Evolutionary conservation across 306 rosid genomes (phyloP), one percentile per base, ranked within the genome.

Genomic region (Ormosia semicastrata): DNA sequence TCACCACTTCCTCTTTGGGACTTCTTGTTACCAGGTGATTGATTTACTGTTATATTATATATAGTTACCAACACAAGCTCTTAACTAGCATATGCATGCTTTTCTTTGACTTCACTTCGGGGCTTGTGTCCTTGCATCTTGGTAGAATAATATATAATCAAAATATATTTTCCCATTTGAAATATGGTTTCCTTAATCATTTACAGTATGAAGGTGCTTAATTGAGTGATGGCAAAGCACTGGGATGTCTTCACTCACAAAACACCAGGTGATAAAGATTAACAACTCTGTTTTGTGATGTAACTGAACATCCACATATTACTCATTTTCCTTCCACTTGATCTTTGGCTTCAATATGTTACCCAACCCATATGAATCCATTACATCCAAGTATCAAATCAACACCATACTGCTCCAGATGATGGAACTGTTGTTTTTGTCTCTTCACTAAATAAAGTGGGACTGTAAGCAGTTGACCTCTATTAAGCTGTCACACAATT

Each of bases 131-230:
- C 71, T 10, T 62, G 15, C 54, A 67, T 18, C 73, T 40, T 66
- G 33, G 7, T 15, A 17, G 32, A 8, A 40, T 9, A 41, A 66
- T 15, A 54, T 15, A 54, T 0, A 30, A 65, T 65, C n/a, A 3
- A 17, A 54, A 40, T 24, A 24, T 24, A 24, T 24, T 24, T 24
- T 24, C 24, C 24, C 24, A 24, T 24, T 24, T 24, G 24, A 24
- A 24, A 24, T 24, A 24, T 24, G 24, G 24, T 24, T 24, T 40
- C 8, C 56, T 59, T 76, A 6, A 62, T 62, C 24, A 56, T 40
- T 14, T 6, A 7, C 59, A 92, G 94, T 90, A 84, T 81, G 97
- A 90, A 85, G 94, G 97, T 58, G 94, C 86, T 67, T 89, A 74
- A 69, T 62, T 87, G 71, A 83, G 54, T 30, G 89, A 92, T 83